phyloP scores from a whole-genome alignment of 805 yeast species.

The Komagataella kurtzmanii region DNA sequence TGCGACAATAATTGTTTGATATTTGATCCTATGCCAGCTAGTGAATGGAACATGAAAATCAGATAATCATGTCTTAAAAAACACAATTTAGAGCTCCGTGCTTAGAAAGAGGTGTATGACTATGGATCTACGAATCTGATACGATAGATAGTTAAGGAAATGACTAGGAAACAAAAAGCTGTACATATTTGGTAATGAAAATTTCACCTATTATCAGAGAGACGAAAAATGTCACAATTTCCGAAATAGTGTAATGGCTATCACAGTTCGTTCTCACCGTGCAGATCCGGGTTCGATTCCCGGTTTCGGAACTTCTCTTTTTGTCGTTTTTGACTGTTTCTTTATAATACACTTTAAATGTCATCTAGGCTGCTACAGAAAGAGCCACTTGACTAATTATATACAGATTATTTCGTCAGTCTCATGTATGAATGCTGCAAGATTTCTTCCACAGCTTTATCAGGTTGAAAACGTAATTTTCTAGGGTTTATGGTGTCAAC shows the following conservation, averaged over 20 bases:
- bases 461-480: not conserved
- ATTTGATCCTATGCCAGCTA: too few species aligned
- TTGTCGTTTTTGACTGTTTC: not conserved
- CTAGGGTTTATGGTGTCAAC: not conserved
- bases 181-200: too few species aligned
- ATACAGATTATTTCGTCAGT: not conserved
- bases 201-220: too few species aligned
- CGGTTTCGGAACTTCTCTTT: conserved; percentile 1
- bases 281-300: conserved; percentile 1
- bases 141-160: too few species aligned
- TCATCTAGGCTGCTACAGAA: not conserved
- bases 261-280: conserved; percentile 1
- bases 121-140: too few species aligned
- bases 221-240: too few species aligned
- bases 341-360: not conserved
- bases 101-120: too few species aligned
- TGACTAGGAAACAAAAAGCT: too few species aligned
- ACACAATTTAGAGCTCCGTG: too few species aligned
- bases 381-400: not conserved
- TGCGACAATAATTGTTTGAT: too few species aligned
- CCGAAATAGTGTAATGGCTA: not conserved
- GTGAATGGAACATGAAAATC: too few species aligned
- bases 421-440: not conserved
- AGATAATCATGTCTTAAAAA: too few species aligned
- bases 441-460: not conserved